Conservation (phyloP, 2,329 filamentous ascomycete species). For the Ceratocystis smalleyi region DNA sequence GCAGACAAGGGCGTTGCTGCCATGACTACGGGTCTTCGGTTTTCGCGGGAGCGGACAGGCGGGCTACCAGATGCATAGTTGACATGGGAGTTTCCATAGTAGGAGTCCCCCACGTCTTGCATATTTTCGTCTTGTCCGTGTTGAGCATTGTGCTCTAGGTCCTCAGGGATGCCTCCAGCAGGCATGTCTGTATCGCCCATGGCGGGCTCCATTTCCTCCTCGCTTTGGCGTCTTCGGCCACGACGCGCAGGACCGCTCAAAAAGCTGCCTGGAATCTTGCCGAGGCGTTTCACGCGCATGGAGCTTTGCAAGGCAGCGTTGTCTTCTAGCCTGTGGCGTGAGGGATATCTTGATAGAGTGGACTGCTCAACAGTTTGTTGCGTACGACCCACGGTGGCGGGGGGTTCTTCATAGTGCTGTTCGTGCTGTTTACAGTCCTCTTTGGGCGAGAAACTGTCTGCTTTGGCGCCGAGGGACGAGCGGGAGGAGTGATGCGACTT, state of each 20-base stretch:
- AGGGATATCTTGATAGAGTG: slow-evolving; percentile 34
- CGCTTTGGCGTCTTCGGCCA: slow-evolving; percentile 51
- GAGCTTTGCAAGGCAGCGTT: slow-evolving; percentile 54
- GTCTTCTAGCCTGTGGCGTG: slow-evolving; percentile 41
- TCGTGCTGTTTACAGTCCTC: slow-evolving; percentile 1
- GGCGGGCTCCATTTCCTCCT: slow-evolving; percentile 41
- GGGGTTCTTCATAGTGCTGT: slow-evolving; percentile 6
- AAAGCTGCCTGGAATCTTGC: slow-evolving; percentile 60
- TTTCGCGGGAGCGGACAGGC: slow-evolving; percentile 30
- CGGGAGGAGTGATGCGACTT: slow-evolving; percentile 20
- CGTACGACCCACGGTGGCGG: slow-evolving; percentile 4
- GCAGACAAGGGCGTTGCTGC: slow-evolving; percentile 33
- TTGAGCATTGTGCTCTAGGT: slow-evolving; percentile 31
- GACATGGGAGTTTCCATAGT: slow-evolving; percentile 25
- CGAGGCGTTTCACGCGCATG: slow-evolving; percentile 61
- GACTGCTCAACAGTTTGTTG: slow-evolving; percentile 8
- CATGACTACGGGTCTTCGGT: slow-evolving; percentile 17
- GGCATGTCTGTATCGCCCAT: slow-evolving; percentile 28
- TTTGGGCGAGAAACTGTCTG: slow-evolving; percentile 18
- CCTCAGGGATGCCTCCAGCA: slow-evolving; percentile 22
- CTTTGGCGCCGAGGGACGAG: slow-evolving; percentile 18
- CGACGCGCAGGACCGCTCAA: slow-evolving; percentile 65
- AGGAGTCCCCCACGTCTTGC: slow-evolving; percentile 30
- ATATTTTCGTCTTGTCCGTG: slow-evolving; percentile 18
- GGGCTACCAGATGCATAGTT: slow-evolving; percentile 46